Evolutionary conservation across 2,329 filamentous ascomycete genomes (phyloP), one percentile per base, ranked within the genome.

Genomic region (Fusarium sp.): DNA sequence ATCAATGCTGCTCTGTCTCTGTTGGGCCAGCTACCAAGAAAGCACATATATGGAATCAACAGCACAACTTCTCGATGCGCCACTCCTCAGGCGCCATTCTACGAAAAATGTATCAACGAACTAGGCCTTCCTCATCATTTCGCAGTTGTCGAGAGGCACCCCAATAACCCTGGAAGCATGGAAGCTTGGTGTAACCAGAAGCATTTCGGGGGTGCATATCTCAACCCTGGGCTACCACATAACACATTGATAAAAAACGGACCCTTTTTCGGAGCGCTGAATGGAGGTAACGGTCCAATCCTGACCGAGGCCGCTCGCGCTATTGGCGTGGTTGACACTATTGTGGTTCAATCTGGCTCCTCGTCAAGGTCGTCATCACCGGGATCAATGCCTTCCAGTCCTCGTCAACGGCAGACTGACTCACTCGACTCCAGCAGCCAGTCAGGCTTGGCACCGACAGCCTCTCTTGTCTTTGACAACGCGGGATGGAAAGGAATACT

Each of bases 71-170:
- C 91, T n/a, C 85, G 87, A 52, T 86, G 85, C 22, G 85, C 85
- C 17, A 94, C 90, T 3, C 93, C 93, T 0, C 92, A 95, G 79
- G 93, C 93, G 6, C 93, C 93, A 71, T 97, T 97, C 80, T 96
- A 95, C 80, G 94, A 95, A 79, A 97, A 94, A 78, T 94, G 92
- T 76, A 92, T 94, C 82, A 94, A 94, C 77, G 92, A 94, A 78
- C 88, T 97, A 11, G 94, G 94, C n/a, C 85, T 97, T n/a, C 94
- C 94, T 12, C 94, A 97, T 78, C 91, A 93, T 57, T 94, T 97
- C 75, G 88, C 90, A 15, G 91, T 93, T 40, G 90, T 96, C 10
- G 94, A 96, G 80, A 88, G 93, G 63, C 90, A 91, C 5, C 87
- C 90, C 6, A 91, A 89, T 72, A 90, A 89, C 2, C 89, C 90